These are phyloP conservation scores for Saccharomycopsis sp. DNA, from an alignment of 805 yeast species.

Conservation along the genomic window DNA sequence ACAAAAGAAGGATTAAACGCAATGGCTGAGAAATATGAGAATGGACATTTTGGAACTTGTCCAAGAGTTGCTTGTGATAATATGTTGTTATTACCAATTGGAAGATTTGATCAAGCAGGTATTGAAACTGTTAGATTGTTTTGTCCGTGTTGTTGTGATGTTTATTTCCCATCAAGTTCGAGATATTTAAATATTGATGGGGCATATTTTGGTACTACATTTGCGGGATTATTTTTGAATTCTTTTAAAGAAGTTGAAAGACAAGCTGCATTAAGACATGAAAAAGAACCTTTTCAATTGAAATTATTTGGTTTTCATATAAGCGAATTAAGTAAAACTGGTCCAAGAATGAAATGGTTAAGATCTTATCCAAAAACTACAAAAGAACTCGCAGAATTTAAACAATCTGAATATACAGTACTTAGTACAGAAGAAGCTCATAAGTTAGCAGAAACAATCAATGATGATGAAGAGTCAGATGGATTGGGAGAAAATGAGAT, in stretches of 20 bases:
- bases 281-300: conserved; percentile 41
- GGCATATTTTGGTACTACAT: conserved; percentile 92
- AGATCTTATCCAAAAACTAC: conserved; percentile 61
- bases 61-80: conserved; percentile 86
- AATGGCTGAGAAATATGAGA: conserved; percentile 90
- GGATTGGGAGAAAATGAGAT: conserved; percentile 22
- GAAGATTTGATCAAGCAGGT: conserved; percentile 84
- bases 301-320: conserved; percentile 83
- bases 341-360: conserved; percentile 96
- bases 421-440: conserved; percentile 25
- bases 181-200: conserved; percentile 87
- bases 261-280: conserved; percentile 48
- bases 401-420: conserved; percentile 50
- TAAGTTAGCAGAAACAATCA: conserved; percentile 20
- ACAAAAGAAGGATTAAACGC: conserved; percentile 83
- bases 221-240: conserved; percentile 85
- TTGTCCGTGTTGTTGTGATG: conserved; percentile 91
- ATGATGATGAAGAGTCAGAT: conserved; percentile 27
- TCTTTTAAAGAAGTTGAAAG: conserved; percentile 85
- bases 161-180: conserved; percentile 81
- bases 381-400: conserved; percentile 52
- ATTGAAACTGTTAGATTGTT: conserved; percentile 83
- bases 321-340: conserved; percentile 61
- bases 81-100: conserved; percentile 84
- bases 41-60: conserved; percentile 82